Conservation (phyloP, 2,329 filamentous ascomycete species). For the Peltaster fructicola region DNA sequence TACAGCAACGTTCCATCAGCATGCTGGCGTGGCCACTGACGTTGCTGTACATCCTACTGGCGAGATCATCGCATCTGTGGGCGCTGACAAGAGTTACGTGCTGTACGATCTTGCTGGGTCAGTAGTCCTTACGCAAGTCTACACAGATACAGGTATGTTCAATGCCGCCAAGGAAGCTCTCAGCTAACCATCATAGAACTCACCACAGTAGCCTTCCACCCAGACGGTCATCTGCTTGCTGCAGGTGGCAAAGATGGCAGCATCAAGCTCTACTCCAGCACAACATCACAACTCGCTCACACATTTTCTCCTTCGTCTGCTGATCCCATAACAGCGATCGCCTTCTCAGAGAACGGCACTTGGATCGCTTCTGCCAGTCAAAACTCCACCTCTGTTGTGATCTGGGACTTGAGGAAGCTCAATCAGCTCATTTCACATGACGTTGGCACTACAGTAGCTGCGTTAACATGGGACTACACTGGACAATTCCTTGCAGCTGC, state of each 20-base stretch:
- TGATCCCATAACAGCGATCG: constrained; percentile 54
- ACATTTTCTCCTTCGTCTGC: constrained; percentile 40
- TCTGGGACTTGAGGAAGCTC: constrained; percentile 85
- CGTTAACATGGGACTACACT: constrained; percentile 80
- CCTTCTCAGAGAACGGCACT: constrained; percentile 91
- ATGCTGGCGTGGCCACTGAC: constrained; percentile 64
- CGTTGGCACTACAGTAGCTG: constrained; percentile 58
- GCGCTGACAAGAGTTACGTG: constrained; percentile 79
- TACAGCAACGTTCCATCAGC: constrained; percentile 53
- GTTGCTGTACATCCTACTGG: constrained; percentile 70
- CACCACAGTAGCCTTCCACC: constrained; percentile 72
- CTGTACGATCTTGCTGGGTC: constrained; percentile 62
- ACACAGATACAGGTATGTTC: constrained; percentile 56
- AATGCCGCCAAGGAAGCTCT: not conserved
- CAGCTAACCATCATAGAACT: constrained; percentile 35
- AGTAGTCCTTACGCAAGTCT: constrained; percentile 59
- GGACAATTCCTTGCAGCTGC: constrained; percentile 79
- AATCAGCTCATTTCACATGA: constrained; percentile 72
- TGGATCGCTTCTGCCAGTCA: constrained; percentile 78
- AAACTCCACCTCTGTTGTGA: constrained; percentile 58
- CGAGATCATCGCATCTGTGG: constrained; percentile 69
- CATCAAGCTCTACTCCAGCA: constrained; percentile 79
- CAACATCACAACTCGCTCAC: constrained; percentile 58
- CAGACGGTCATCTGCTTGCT: constrained; percentile 86
- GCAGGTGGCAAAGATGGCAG: constrained; percentile 63